Conservation (phyloP, 441 rosid species). For the Iberis amara region DNA sequence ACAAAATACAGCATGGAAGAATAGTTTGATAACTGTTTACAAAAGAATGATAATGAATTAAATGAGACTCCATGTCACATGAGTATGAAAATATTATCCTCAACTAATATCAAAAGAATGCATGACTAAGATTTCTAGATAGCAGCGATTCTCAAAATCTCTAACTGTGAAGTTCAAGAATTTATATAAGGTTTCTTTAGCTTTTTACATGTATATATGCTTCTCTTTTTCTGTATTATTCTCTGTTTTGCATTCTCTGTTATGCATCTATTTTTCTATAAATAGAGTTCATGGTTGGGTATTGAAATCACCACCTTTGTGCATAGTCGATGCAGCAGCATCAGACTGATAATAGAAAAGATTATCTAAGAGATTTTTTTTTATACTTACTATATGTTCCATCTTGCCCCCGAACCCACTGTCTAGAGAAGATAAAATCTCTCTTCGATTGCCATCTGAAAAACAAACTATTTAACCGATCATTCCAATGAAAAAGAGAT, state of each 20-base stretch:
- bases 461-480: slow-evolving; percentile 29
- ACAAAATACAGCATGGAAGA: slow-evolving; percentile 24
- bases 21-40: slow-evolving; percentile 1
- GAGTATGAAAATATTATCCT: slow-evolving; percentile 1
- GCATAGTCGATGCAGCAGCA: slow-evolving; percentile 15
- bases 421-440: slow-evolving; percentile 96
- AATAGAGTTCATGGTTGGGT: not conserved
- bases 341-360: slow-evolving; percentile 13
- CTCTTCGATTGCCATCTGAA: slow-evolving; percentile 87
- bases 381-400: slow-evolving; percentile 87
- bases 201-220: not conserved
- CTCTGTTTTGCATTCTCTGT: slow-evolving; percentile 6
- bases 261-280: slow-evolving; percentile 15
- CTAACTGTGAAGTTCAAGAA: slow-evolving; percentile 12
- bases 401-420: slow-evolving; percentile 96
- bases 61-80: too few species aligned
- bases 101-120: slow-evolving; percentile 3
- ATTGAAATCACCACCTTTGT: slow-evolving; percentile 1
- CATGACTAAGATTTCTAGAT: slow-evolving; percentile 16
- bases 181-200: slow-evolving; percentile 11
- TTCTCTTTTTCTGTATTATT: not conserved
- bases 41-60: slow-evolving; percentile 6
- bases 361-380: slow-evolving; percentile 4
- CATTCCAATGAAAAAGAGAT: slow-evolving; percentile 13
- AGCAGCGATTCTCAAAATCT: slow-evolving; percentile 10